phyloP scores from a whole-genome alignment of 768 basidiomycete genomes.

The Russula griseocarnosa region DNA sequence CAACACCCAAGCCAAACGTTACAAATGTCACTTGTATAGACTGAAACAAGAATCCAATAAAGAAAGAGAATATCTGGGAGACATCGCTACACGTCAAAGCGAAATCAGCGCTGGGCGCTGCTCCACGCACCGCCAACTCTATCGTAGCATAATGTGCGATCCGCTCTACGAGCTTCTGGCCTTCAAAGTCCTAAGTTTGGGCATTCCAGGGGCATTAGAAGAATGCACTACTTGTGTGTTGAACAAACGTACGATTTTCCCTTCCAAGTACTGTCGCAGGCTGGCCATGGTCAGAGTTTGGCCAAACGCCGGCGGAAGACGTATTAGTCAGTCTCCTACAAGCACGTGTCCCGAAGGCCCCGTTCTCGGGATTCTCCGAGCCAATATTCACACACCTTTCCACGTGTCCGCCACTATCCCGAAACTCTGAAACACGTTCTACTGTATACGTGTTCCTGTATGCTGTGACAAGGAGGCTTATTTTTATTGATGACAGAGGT shows the following conservation, averaged over 20 bases:
- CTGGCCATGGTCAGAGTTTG: constrained; percentile 12
- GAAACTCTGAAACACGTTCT: too few relatives aligned
- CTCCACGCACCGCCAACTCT: constrained; percentile 44
- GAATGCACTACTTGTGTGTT: not conserved
- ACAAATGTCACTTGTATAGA: constrained; percentile 52
- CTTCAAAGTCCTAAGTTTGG: constrained; percentile 54
- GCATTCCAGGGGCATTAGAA: not conserved
- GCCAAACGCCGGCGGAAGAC: too few relatives aligned
- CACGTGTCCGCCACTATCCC: too few relatives aligned
- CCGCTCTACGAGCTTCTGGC: constrained; percentile 51
- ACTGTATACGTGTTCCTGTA: too few relatives aligned
- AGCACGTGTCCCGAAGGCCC: too few relatives aligned
- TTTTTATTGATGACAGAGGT: too few relatives aligned
- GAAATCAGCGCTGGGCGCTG: not conserved
- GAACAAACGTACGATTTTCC: constrained; percentile 35
- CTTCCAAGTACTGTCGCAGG: constrained; percentile 32
- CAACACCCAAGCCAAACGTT: constrained; percentile 38
- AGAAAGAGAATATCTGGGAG: constrained; percentile 50
- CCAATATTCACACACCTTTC: too few relatives aligned
- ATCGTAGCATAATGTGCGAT: constrained; percentile 45
- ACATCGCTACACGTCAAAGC: not conserved
- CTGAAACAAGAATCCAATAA: constrained; percentile 54
- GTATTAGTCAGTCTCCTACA: too few relatives aligned
- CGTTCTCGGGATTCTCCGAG: too few relatives aligned
- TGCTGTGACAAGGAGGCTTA: too few relatives aligned